Percentiles rank a stretch among this genome's conserved stretches.
phyloP scores from a whole-genome alignment of 257 asterid genomes.

The Solanum pinnatisectum region DNA sequence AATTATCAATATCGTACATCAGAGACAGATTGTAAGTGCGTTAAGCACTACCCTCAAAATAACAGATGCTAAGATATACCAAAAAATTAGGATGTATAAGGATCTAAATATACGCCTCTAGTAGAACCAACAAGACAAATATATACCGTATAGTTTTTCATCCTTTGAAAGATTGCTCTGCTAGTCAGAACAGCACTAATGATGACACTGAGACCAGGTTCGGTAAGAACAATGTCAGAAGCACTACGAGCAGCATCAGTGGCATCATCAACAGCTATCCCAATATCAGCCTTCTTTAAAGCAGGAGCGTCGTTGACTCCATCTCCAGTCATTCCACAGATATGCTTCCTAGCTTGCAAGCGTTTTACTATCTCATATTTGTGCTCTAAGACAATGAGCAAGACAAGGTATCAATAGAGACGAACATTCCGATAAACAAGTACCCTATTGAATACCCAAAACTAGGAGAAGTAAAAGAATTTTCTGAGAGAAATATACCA shows the following conservation, averaged over 20 bases:
- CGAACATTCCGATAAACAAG: neutral
- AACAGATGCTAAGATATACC: neutral
- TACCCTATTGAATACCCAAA: neutral
- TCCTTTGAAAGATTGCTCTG: constrained; percentile 94
- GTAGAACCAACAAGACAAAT: neutral
- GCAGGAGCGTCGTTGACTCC: constrained; percentile 99
- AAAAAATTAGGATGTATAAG: neutral
- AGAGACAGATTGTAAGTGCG: neutral
- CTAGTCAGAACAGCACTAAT: constrained; percentile 98
- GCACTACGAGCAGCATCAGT: constrained; percentile 99
- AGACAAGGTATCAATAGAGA: neutral
- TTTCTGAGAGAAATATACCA: constrained; percentile 29
- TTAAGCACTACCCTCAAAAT: neutral
- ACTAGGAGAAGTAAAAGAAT: neutral
- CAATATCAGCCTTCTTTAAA: constrained; percentile 91
- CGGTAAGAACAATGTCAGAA: constrained; percentile 96
- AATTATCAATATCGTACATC: neutral
- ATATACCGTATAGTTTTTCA: constrained; percentile 92
- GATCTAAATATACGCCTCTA: neutral
- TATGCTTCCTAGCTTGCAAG: constrained; percentile 92
- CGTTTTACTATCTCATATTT: constrained; percentile 96
- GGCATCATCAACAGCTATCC: constrained; percentile 97
- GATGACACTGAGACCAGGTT: constrained; percentile 95
- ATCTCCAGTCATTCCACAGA: constrained; percentile 99
- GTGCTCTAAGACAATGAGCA: constrained; percentile 51